Evolutionary conservation across 2,329 filamentous ascomycete genomes (phyloP).

Genomic region (Diaporthe aspalathi): DNA sequence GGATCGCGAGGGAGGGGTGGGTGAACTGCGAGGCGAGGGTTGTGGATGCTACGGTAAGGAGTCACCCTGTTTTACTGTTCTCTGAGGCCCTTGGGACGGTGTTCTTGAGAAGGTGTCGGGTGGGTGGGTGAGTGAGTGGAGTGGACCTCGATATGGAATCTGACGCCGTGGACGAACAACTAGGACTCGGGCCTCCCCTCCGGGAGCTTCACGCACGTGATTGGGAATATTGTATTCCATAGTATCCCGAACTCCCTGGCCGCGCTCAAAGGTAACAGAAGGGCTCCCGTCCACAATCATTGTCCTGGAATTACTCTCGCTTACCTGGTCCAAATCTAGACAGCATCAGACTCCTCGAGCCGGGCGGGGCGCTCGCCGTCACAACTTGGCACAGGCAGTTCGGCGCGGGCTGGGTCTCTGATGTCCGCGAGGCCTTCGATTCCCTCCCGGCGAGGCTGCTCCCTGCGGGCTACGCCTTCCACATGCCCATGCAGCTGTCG

Average conservation of each 20-base stretch:
- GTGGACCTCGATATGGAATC: not conserved
- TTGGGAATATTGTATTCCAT: conserved; percentile 45
- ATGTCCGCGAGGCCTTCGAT: conserved; percentile 53
- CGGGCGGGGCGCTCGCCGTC: conserved; percentile 54
- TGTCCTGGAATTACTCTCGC: not conserved
- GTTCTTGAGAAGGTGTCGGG: not conserved
- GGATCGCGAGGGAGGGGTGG: conserved; percentile 58
- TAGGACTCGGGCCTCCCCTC: conserved; percentile 41
- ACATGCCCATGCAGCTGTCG: conserved; percentile 54
- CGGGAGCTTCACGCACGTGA: conserved; percentile 44
- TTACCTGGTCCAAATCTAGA: conserved; percentile 42
- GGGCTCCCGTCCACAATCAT: not conserved
- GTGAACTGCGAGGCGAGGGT: conserved; percentile 55
- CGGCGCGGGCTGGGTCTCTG: conserved; percentile 50
- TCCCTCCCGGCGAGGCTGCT: conserved; percentile 54
- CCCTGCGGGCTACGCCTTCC: conserved; percentile 44
- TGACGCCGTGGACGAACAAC: conserved; percentile 30
- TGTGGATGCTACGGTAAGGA: conserved; percentile 61
- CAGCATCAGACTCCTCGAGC: conserved; percentile 52
- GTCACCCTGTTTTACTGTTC: not conserved
- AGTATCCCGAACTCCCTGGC: conserved; percentile 45
- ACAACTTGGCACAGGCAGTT: conserved; percentile 49
- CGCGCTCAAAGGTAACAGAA: conserved; percentile 43
- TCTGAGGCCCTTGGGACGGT: too few relatives aligned
- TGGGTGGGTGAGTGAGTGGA: not conserved